A percentile compares a stretch with the other conserved stretches of the same genome.
Conservation (phyloP, 108 stramenopile species). For the Skeletonema grethae region DNA sequence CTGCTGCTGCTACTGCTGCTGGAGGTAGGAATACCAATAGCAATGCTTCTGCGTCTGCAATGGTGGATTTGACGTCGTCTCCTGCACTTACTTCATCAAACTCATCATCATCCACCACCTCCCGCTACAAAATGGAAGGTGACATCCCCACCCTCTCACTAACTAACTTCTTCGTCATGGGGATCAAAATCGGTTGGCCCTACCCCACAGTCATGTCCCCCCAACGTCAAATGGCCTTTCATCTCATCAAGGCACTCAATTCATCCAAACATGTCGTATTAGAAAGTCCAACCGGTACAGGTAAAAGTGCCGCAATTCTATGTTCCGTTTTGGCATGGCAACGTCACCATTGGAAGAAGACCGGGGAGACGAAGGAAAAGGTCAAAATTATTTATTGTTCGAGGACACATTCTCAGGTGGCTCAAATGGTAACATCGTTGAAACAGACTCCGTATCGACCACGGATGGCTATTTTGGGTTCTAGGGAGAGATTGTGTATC, state of each 20-base stretch:
- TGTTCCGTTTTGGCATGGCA: conserved; percentile 80
- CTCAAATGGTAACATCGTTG: conserved; percentile 91
- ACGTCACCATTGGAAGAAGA: conserved; percentile 40
- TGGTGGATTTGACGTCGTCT: conserved; percentile 4
- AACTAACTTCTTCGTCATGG: conserved; percentile 61
- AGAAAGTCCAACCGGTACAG: conserved; percentile 83
- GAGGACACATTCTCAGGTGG: conserved; percentile 92
- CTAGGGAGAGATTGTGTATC: conserved; percentile 90
- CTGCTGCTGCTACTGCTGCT: background rate
- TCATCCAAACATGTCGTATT: conserved; percentile 67
- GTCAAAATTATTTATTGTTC: conserved; percentile 88
- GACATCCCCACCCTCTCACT: conserved; percentile 59
- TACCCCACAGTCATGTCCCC: conserved; percentile 67
- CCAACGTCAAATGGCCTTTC: conserved; percentile 80
- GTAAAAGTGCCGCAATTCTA: conserved; percentile 80
- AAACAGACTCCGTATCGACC: conserved; percentile 91
- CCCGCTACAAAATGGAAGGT: conserved; percentile 58
- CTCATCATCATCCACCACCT: background rate
- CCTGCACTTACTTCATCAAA: background rate
- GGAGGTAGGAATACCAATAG: background rate
- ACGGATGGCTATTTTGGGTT: conserved; percentile 85
- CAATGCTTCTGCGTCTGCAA: background rate
- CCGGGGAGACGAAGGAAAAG: background rate
- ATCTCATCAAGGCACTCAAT: conserved; percentile 72
- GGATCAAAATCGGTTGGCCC: conserved; percentile 76